A percentile compares a stretch with the other conserved stretches of the same genome.
These are phyloP conservation scores for Acanthamoeba lenticulata DNA, from an alignment of 208 protist species.

Conservation along the genomic window DNA sequence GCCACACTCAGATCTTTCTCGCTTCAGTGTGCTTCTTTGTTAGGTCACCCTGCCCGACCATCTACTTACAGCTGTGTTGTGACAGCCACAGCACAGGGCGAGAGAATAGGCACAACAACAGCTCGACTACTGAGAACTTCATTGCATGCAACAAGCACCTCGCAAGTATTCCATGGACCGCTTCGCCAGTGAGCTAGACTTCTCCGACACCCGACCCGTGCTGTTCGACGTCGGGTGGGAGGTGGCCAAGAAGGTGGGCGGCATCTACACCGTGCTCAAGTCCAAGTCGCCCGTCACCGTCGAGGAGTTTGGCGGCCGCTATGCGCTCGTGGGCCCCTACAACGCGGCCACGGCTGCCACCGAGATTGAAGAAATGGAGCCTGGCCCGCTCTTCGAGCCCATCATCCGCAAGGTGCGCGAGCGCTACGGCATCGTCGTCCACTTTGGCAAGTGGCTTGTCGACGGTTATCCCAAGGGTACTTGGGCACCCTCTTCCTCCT, in stretches of 20 bases:
- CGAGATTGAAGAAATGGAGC: slow-evolving; percentile 80
- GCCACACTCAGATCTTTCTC: too few species aligned
- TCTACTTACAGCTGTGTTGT: too few species aligned
- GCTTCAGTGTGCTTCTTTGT: too few species aligned
- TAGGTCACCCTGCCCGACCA: too few species aligned
- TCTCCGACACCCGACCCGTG: slow-evolving; percentile 24
- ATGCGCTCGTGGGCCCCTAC: slow-evolving; percentile 79
- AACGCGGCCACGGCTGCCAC: slow-evolving; percentile 72
- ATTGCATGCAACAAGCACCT: neutral
- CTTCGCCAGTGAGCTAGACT: slow-evolving; percentile 31
- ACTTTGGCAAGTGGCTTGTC: slow-evolving; percentile 87
- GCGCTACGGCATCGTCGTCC: slow-evolving; percentile 77
- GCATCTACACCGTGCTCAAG: slow-evolving; percentile 88
- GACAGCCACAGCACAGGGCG: too few species aligned
- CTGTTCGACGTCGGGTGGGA: slow-evolving; percentile 81
- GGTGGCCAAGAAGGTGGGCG: slow-evolving; percentile 86
- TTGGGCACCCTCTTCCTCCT: too few species aligned
- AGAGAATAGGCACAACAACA: neutral
- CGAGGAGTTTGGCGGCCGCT: slow-evolving; percentile 75
- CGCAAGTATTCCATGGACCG: slow-evolving; percentile 10
- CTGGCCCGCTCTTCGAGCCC: slow-evolving; percentile 41
- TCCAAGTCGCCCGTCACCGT: slow-evolving; percentile 81
- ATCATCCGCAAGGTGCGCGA: slow-evolving; percentile 67
- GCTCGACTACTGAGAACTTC: too few species aligned
- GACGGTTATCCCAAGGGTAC: slow-evolving; percentile 76